phyloP scores from a whole-genome alignment of 345 rosid genomes.

The Camelina hispida region DNA sequence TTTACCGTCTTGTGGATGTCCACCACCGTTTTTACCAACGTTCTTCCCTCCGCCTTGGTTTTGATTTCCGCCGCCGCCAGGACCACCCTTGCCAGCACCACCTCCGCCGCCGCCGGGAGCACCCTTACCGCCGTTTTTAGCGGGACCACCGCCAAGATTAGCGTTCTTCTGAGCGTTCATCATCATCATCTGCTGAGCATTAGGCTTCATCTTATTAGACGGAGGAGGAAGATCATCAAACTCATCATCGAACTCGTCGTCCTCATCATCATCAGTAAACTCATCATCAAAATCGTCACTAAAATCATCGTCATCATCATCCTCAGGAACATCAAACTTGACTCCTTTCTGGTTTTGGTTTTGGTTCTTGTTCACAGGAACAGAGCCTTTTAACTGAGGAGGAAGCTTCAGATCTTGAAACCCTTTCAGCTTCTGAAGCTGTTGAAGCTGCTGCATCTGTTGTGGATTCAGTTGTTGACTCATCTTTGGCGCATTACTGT shows the following conservation, averaged over 20 bases:
- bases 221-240: constrained; percentile 54
- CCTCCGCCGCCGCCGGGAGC: constrained; percentile 40
- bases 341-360: constrained; percentile 63
- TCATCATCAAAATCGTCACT: constrained; percentile 53
- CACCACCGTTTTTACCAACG: constrained; percentile 50
- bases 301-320: constrained; percentile 51
- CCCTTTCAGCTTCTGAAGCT: constrained; percentile 70
- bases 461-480: constrained; percentile 51
- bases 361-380: constrained; percentile 38
- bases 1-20: constrained; percentile 38
- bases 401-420: constrained; percentile 71
- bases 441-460: constrained; percentile 62
- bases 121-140: constrained; percentile 52
- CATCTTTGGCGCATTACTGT: constrained; percentile 55
- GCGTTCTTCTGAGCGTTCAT: constrained; percentile 59
- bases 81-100: constrained; percentile 39
- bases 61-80: constrained; percentile 46
- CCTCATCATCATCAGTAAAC: constrained; percentile 47
- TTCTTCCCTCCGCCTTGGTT: constrained; percentile 52
- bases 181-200: constrained; percentile 41
- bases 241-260: constrained; percentile 48
- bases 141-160: constrained; percentile 46
- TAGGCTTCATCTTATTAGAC: constrained; percentile 55
- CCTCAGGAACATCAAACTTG: constrained; percentile 54
- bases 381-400: constrained; percentile 65